Evolutionary conservation across 73 alveolate genomes (phyloP), one percentile per base, ranked within the genome.

Genomic region (Paramecium biaurelia): DNA sequence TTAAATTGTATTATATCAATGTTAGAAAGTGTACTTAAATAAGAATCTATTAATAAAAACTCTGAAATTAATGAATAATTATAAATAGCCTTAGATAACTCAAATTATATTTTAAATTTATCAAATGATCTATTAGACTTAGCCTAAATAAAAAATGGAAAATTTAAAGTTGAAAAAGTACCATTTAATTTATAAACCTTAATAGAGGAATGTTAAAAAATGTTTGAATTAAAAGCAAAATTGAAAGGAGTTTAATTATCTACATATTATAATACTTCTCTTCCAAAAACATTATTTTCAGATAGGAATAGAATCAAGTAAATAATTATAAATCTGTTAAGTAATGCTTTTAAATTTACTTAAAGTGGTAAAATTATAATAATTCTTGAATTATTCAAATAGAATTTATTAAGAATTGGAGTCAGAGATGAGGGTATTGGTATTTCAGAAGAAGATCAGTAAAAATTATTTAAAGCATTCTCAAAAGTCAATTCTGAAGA

Each of bases 361-460:
- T 11, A 53, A 9, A 92, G 72, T 23, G 96, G 96, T 12, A 70
- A 43, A 20, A 92, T 93, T 15, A 63, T 35, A 14, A 90, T 93
- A 28, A 92, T 74, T 26, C 92, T 93, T 21, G 34, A 21, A 10
- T 7, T 2, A 1, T 3, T 37, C 8, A 37, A 18, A 34, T 74
- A 11, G n/a, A 37, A 74, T 12, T 4, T 23, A 3, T 20, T 74
- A 18, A 74, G 87, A 32, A 26, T 92, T 68, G 88, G 68, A 32
- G 97, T 92, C 6, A 67, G 8, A 70, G 97, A 92, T 56, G 93
- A 92, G 14, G 97, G 97, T 9, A 92, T 92, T 1, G 97, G 97
- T 18, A 94, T 94, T 0, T 34, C 70, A 7, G 89, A 92, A 85
- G 86, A 57, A 34, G 94, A 94, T 20, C 38, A 85, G 32, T 58